These are phyloP conservation scores for Lasiodiplodia hormozganensis DNA, from an alignment of 2,329 filamentous ascomycete genomes.

Conservation along the genomic window DNA sequence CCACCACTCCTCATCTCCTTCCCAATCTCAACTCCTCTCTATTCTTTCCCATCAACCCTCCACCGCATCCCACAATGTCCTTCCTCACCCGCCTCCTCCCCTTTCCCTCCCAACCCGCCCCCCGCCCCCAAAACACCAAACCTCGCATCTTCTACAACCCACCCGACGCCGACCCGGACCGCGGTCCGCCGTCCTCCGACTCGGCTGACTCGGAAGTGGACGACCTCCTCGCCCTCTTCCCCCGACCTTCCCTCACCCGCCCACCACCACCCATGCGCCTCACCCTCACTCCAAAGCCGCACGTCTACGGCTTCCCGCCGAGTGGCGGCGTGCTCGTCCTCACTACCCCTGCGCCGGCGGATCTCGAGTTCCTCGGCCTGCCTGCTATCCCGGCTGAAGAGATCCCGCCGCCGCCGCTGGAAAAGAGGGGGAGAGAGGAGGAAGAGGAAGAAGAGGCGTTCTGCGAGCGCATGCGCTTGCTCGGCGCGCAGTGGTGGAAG, in stretches of 20 bases:
- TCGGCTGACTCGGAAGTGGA: not conserved
- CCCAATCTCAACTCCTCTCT: not conserved
- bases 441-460: not conserved
- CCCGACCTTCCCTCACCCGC: not conserved
- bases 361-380: constrained; percentile 10
- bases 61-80: not conserved
- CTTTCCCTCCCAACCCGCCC: not conserved
- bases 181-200: not conserved
- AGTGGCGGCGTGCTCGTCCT: not conserved
- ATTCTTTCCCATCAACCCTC: not conserved
- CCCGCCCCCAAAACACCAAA: not conserved
- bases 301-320: constrained; percentile 5
- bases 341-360: not conserved
- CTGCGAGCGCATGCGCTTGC: constrained; percentile 4
- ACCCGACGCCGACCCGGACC: not conserved
- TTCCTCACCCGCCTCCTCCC: not conserved
- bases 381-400: constrained; percentile 2
- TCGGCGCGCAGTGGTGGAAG: not conserved
- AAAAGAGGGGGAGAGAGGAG: not conserved
- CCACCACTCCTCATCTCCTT: not conserved
- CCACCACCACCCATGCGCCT: not conserved
- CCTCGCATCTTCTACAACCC: not conserved
- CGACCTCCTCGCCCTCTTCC: not conserved
- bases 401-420: not conserved
- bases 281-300: not conserved